Conservation (phyloP, 306 rosid species). For the Castanea crenata region DNA sequence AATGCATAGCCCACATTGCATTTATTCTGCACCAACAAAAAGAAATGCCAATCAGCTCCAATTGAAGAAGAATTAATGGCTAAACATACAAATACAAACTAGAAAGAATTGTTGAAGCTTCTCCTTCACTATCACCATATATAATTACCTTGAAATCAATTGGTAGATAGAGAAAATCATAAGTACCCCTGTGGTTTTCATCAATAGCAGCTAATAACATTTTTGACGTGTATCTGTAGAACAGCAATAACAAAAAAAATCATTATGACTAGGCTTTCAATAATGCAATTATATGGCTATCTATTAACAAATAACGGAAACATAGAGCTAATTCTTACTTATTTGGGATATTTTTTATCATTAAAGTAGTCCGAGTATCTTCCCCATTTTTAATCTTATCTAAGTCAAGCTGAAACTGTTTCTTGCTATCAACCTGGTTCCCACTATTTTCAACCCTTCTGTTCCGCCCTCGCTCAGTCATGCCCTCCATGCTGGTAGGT, state of each 20-base stretch:
- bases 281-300: neutral
- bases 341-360: constrained; percentile 97
- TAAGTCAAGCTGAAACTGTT: constrained; percentile 91
- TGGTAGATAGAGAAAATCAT: constrained; percentile 93
- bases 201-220: constrained; percentile 97
- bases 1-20: constrained; percentile 98
- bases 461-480: constrained; percentile 67
- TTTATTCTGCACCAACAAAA: constrained; percentile 71
- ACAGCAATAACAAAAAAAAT: constrained; percentile 17
- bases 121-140: constrained; percentile 8
- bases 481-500: constrained; percentile 54
- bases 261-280: constrained; percentile 13
- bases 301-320: constrained; percentile 7
- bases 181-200: constrained; percentile 83
- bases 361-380: constrained; percentile 90
- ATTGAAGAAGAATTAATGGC: neutral
- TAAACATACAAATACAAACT: neutral
- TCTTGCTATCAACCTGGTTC: constrained; percentile 76
- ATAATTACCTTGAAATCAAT: constrained; percentile 86
- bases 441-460: constrained; percentile 75
- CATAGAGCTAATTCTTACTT: constrained; percentile 55
- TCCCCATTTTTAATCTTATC: constrained; percentile 82
- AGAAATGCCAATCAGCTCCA: constrained; percentile 20
- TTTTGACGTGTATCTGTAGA: constrained; percentile 88
- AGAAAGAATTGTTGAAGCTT: neutral